These are phyloP conservation scores for Fusarium siculi DNA, from an alignment of 2,329 filamentous ascomycete species.

Conservation along the genomic window DNA sequence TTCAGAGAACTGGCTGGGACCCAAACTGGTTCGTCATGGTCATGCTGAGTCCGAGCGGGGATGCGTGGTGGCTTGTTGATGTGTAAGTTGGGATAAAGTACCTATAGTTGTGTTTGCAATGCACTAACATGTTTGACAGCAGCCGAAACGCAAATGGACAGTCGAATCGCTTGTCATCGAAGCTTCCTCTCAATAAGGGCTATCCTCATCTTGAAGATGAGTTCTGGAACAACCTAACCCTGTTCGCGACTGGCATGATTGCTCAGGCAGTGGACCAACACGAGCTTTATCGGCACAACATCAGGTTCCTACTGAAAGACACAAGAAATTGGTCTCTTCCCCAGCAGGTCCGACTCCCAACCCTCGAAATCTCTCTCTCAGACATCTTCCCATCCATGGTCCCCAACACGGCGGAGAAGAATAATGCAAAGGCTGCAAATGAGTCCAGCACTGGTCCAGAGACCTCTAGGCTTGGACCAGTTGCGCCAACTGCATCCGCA, in stretches of 20 bases:
- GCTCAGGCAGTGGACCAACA: constrained; percentile 61
- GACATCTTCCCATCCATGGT: constrained; percentile 55
- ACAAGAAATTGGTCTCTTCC: constrained; percentile 53
- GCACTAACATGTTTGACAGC: constrained; percentile 39
- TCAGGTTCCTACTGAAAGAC: constrained; percentile 53
- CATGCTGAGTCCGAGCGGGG: constrained; percentile 76
- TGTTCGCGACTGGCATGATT: constrained; percentile 63
- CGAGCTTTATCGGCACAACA: constrained; percentile 57
- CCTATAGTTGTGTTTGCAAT: neutral
- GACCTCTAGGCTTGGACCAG: constrained; percentile 36
- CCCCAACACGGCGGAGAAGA: constrained; percentile 36
- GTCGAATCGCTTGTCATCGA: constrained; percentile 48
- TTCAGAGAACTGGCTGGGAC: constrained; percentile 78
- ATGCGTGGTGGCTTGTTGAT: constrained; percentile 82
- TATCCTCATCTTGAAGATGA: constrained; percentile 57
- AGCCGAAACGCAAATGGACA: constrained; percentile 43
- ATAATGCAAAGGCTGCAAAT: constrained; percentile 5
- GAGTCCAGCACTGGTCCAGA: constrained; percentile 11
- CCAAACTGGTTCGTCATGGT: constrained; percentile 77
- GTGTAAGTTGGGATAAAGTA: constrained; percentile 56
- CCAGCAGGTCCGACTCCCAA: constrained; percentile 58
- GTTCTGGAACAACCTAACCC: constrained; percentile 64
- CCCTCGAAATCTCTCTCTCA: constrained; percentile 60
- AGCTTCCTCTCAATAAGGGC: constrained; percentile 56
- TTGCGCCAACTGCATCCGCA: constrained; percentile 36